Evolutionary conservation across 495 filamentous ascomycete genomes (phyloP).

Genomic region (Daldinia vernicosa): DNA sequence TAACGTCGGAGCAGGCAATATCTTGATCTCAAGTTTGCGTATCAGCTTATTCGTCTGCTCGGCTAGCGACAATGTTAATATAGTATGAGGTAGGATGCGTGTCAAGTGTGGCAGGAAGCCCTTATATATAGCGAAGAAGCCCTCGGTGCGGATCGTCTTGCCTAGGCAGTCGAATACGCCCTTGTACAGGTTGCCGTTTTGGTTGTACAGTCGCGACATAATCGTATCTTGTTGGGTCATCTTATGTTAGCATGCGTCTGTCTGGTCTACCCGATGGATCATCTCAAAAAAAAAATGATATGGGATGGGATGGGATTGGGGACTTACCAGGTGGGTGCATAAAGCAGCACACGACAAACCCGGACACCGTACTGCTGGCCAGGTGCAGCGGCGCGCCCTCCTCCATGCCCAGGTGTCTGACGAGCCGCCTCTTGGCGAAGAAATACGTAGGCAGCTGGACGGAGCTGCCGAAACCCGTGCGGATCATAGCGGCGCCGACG

Average conservation of each 20-base stretch:
- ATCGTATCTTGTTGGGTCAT: constrained; percentile 78
- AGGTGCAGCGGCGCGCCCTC: constrained; percentile 92
- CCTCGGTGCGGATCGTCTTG: constrained; percentile 92
- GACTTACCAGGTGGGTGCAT: constrained; percentile 94
- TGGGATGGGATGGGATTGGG: background rate
- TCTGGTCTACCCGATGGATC: background rate
- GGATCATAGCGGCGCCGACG: constrained; percentile 92
- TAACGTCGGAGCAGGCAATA: constrained; percentile 56
- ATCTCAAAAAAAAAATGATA: too few species aligned
- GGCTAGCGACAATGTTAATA: constrained; percentile 89
- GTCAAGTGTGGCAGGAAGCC: constrained; percentile 96
- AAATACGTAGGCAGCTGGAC: constrained; percentile 99
- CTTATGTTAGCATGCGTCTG: constrained; percentile 14
- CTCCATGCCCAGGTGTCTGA: constrained; percentile 82
- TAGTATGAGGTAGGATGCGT: constrained; percentile 92
- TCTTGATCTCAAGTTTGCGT: constrained; percentile 74
- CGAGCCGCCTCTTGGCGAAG: constrained; percentile 89
- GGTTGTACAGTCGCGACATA: constrained; percentile 99
- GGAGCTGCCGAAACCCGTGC: constrained; percentile 92
- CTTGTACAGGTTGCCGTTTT: constrained; percentile 94
- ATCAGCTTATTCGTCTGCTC: constrained; percentile 97
- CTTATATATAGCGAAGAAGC: constrained; percentile 94
- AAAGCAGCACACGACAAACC: constrained; percentile 95
- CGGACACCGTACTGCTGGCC: constrained; percentile 86
- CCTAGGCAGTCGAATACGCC: constrained; percentile 90